Conservation (phyloP, 2,329 filamentous ascomycete species). For the Polychaeton citri region DNA sequence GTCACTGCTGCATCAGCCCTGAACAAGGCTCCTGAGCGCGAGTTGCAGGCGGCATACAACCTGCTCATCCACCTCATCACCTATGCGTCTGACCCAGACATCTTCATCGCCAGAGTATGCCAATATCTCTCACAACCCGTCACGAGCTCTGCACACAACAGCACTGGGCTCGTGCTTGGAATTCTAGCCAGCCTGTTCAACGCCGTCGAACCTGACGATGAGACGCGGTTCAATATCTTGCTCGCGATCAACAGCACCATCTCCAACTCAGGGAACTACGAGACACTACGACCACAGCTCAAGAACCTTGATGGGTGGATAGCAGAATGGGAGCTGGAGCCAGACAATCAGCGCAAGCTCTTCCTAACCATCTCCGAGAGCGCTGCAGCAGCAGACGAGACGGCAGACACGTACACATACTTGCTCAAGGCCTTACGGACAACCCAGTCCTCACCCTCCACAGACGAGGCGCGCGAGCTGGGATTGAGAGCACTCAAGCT, state of each 20-base stretch:
- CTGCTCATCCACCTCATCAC: conserved; percentile 86
- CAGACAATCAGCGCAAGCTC: conserved; percentile 72
- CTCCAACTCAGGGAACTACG: conserved; percentile 50
- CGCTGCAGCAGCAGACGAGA: conserved; percentile 64
- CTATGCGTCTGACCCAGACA: conserved; percentile 72
- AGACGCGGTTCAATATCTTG: conserved; percentile 80
- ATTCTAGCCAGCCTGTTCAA: conserved; percentile 96
- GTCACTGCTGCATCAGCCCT: conserved; percentile 65
- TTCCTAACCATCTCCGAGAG: conserved; percentile 72
- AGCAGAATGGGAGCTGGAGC: conserved; percentile 64
- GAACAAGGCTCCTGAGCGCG: conserved; percentile 84
- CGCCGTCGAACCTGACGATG: conserved; percentile 62
- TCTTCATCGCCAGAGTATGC: conserved; percentile 80
- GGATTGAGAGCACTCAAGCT: conserved; percentile 52
- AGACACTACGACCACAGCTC: conserved; percentile 70
- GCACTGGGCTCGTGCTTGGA: conserved; percentile 72
- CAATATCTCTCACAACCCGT: conserved; percentile 79
- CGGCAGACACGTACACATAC: conserved; percentile 62
- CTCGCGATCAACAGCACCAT: conserved; percentile 78
- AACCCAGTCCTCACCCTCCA: conserved; percentile 43
- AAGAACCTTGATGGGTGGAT: conserved; percentile 75
- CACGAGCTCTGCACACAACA: conserved; percentile 72
- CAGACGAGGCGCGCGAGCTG: conserved; percentile 42
- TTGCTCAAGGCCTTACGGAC: conserved; percentile 64
- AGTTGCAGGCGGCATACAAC: conserved; percentile 93